Conservation (phyloP, 805 yeast genomes). For the Clavispora asparagi region DNA sequence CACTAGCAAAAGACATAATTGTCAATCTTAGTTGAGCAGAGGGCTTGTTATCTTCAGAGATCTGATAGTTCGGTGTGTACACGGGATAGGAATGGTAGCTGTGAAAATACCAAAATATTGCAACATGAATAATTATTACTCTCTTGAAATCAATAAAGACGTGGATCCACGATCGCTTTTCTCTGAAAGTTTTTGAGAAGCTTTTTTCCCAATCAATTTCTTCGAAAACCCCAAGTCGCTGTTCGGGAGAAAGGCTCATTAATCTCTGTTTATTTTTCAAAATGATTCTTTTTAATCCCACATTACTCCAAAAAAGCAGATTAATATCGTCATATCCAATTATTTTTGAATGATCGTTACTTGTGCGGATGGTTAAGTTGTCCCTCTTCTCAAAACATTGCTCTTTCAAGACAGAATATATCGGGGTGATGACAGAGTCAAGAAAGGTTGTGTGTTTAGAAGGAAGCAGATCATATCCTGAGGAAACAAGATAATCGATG, state of each 20-base stretch:
- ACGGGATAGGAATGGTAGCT: slow-evolving; percentile 62
- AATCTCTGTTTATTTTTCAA: slow-evolving; percentile 41
- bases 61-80: slow-evolving; percentile 55
- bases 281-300: slow-evolving; percentile 57
- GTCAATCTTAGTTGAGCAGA: slow-evolving; percentile 49
- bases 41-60: slow-evolving; percentile 55
- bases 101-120: slow-evolving; percentile 75
- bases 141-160: slow-evolving; percentile 92
- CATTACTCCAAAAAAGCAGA: slow-evolving; percentile 79
- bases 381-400: slow-evolving; percentile 33
- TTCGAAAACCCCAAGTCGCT: slow-evolving; percentile 51
- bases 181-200: slow-evolving; percentile 90
- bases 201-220: slow-evolving; percentile 62
- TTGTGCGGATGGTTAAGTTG: not conserved
- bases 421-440: slow-evolving; percentile 69
- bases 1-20: slow-evolving; percentile 63
- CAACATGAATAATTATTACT: slow-evolving; percentile 52
- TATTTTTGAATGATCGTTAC: slow-evolving; percentile 59
- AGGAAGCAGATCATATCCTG: no score
- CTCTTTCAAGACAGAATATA: slow-evolving; percentile 56
- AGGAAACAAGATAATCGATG: slow-evolving; percentile 36
- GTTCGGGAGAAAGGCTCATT: slow-evolving; percentile 48
- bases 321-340: slow-evolving; percentile 90
- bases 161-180: slow-evolving; percentile 97
- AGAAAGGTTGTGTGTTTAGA: slow-evolving; percentile 17